Evolutionary conservation across 2,329 filamentous ascomycete genomes (phyloP).

Genomic region (Aureobasidium sp.): DNA sequence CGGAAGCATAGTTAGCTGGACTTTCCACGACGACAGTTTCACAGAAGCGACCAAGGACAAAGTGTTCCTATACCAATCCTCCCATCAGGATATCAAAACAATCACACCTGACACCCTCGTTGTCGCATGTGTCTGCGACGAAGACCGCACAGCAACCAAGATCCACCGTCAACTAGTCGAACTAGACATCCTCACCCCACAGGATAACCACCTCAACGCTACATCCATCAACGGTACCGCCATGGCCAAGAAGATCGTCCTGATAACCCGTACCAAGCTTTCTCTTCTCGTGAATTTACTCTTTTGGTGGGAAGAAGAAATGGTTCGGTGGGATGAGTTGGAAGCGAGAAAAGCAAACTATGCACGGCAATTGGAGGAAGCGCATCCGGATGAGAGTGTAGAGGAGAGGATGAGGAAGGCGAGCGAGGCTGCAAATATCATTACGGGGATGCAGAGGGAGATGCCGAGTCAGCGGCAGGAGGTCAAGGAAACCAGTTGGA

Average conservation of each 20-base stretch:
- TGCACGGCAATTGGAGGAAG: background rate
- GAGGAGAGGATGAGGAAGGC: background rate
- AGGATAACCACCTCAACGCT: background rate
- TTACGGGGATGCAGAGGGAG: background rate
- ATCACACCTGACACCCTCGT: background rate
- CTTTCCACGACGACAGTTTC: background rate
- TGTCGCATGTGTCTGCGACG: background rate
- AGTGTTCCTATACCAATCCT: background rate
- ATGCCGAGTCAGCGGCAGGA: background rate
- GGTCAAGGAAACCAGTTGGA: background rate
- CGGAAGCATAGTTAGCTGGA: background rate
- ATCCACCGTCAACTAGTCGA: background rate
- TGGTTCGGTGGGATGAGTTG: background rate
- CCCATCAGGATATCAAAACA: background rate
- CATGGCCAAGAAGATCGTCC: background rate
- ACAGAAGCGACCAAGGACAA: background rate
- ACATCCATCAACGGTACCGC: background rate
- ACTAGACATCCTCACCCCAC: background rate
- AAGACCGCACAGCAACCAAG: background rate
- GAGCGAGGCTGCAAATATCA: background rate
- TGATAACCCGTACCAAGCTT: background rate
- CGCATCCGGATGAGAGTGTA: background rate
- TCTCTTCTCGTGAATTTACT: background rate
- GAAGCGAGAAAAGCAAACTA: background rate
- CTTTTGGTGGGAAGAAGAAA: background rate